Evolutionary conservation across 805 yeast genomes (phyloP), one percentile per base, ranked within the genome.

Genomic region (Aciculoconidium aculeatum): DNA sequence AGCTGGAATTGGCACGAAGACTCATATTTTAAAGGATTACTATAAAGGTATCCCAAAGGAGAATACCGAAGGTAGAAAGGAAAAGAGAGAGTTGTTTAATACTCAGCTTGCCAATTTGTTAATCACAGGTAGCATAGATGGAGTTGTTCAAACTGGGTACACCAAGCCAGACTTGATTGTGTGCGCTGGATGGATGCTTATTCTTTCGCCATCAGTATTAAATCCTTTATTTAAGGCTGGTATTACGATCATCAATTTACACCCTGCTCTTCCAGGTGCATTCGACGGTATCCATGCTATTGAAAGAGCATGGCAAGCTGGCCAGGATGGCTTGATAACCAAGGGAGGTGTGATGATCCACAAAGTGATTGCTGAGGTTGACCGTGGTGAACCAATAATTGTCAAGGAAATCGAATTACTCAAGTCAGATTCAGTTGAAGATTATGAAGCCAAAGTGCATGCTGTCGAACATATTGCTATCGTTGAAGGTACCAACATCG

Each of bases 111-210:
- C 95, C 7, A 61, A 71, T 27, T 47, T 80, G 14, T 74, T 92
- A 13, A 52, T 84, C 14, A 51, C 65, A 32, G 78, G 78, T 5
- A 45, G 50, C 22, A 49, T 47, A 17, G 59, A 55, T 11, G 72
- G 65, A n/a, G 21, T 19, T 10, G 17, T 13, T 7, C 35, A 27
- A 5, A 22, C 36, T 15, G 50, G 41, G 13, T 67, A 74, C 30
- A 42, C 53, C 17, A 68, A 69, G 41, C 97, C 97, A 4, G 84
- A 83, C 42, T 66, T 92, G 39, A 77, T 92, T 22, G 96, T 92
- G 5, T 92, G 98, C 60, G 98, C 98, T 4, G 98, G 98, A 2
- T 92, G 98, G 98, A 80, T 92, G 88, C 70, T 92, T 30, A 92
- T 92, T 35, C 66, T 92, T 36, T 82, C 96, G 1, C 77, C 85